A percentile compares a stretch with the other conserved stretches of the same genome.
Evolutionary conservation across 768 basidiomycete genomes (phyloP).

Genomic region (Imleria badia): DNA sequence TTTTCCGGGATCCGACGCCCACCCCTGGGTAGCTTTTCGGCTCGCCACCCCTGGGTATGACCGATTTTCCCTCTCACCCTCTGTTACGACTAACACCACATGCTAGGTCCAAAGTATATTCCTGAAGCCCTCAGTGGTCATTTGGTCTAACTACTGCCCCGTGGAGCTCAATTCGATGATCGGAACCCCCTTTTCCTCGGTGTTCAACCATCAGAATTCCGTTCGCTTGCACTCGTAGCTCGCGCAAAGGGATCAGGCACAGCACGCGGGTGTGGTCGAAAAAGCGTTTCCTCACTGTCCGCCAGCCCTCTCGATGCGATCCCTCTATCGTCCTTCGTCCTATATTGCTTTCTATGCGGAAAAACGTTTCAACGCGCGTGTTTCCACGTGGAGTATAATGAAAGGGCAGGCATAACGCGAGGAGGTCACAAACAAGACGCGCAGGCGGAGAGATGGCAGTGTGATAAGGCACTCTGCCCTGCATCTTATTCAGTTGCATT

Average conservation of each 20-base stretch:
- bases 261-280: background rate
- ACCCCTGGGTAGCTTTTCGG: no score
- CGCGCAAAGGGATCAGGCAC: background rate
- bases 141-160: no score
- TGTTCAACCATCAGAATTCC: background rate
- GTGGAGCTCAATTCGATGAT: background rate
- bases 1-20: no score
- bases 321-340: background rate
- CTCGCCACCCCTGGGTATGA: no score
- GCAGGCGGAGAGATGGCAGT: background rate
- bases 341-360: no score
- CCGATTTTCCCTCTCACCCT: no score
- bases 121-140: no score
- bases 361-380: background rate
- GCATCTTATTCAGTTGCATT: background rate
- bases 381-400: background rate
- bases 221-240: background rate
- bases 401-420: background rate
- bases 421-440: background rate
- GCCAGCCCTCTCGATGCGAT: conserved; percentile 9
- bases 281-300: background rate
- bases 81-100: no score
- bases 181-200: background rate
- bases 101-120: no score
- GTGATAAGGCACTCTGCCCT: background rate